A percentile compares a stretch with the other conserved stretches of the same genome.
phyloP scores from a whole-genome alignment of 495 filamentous ascomycete species.

The Talaromyces stipitatus region DNA sequence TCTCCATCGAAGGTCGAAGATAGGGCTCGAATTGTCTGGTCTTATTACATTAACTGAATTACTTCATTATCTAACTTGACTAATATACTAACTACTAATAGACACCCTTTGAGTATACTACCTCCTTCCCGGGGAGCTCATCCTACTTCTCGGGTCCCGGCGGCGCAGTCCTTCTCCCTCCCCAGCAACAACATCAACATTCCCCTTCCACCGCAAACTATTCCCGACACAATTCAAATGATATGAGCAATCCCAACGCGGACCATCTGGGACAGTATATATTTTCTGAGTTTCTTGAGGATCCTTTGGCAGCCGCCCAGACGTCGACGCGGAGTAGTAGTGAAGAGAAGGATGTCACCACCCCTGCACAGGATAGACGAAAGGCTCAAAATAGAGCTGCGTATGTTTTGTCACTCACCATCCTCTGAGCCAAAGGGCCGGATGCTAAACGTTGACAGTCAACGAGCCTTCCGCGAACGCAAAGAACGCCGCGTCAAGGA shows the following conservation, averaged over 20 bases:
- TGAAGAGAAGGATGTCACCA: conserved; percentile 62
- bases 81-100: too few species aligned
- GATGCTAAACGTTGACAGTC: conserved; percentile 41
- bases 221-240: conserved; percentile 23
- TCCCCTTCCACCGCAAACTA: conserved; percentile 38
- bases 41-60: neutral
- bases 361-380: conserved; percentile 73
- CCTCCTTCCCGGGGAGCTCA: neutral
- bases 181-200: neutral
- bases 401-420: conserved; percentile 50
- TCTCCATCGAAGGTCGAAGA: neutral
- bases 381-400: conserved; percentile 96
- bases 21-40: too few species aligned
- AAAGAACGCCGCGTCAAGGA: conserved; percentile 93
- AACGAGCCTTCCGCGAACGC: conserved; percentile 93
- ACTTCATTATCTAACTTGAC: neutral
- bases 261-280: conserved; percentile 9
- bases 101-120: neutral
- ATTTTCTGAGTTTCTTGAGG: conserved; percentile 13
- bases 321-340: conserved; percentile 37
- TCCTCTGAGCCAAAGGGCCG: neutral
- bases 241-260: conserved; percentile 22
- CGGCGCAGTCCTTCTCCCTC: neutral
- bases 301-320: conserved; percentile 23
- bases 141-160: neutral